phyloP scores from a whole-genome alignment of 176 grass and related monocot genomes.

The Saccharum officinarum region DNA sequence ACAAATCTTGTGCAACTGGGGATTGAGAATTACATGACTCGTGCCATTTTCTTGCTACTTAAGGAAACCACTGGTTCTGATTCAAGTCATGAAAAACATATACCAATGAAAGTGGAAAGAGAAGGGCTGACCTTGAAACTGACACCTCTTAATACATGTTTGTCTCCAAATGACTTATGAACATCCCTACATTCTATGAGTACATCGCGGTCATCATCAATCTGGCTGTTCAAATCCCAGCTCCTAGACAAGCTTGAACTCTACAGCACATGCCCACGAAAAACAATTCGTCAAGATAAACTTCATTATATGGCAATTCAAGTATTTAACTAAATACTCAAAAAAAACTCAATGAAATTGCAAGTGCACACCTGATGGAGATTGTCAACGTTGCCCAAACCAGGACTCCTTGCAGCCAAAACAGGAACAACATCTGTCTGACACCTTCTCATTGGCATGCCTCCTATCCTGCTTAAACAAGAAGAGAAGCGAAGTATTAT shows the following conservation, averaged over 20 bases:
- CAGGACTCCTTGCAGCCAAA: slow-evolving; percentile 38
- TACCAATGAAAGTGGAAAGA: slow-evolving; percentile 29
- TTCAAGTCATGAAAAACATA: not conserved
- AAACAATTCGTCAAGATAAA: not conserved
- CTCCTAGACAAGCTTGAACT: slow-evolving; percentile 51
- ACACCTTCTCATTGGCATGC: slow-evolving; percentile 11
- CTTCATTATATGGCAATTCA: not conserved
- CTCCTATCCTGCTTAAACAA: slow-evolving; percentile 45
- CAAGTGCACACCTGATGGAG: slow-evolving; percentile 38
- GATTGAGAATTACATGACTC: not conserved
- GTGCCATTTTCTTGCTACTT: not conserved
- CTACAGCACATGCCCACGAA: slow-evolving; percentile 34
- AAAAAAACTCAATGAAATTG: not conserved
- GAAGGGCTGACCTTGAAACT: slow-evolving; percentile 78
- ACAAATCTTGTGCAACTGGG: not conserved
- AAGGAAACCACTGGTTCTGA: not conserved
- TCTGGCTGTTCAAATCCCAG: slow-evolving; percentile 41
- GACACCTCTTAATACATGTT: slow-evolving; percentile 80
- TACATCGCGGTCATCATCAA: slow-evolving; percentile 47
- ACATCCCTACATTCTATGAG: slow-evolving; percentile 96
- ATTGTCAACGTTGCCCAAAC: slow-evolving; percentile 49
- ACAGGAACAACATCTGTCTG: slow-evolving; percentile 9
- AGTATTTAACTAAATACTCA: not conserved
- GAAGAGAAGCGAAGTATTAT: slow-evolving; percentile 30
- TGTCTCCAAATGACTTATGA: slow-evolving; percentile 91